Conservation (phyloP, 192 early-diverging fungal species). For the Coemansia sp. region DNA sequence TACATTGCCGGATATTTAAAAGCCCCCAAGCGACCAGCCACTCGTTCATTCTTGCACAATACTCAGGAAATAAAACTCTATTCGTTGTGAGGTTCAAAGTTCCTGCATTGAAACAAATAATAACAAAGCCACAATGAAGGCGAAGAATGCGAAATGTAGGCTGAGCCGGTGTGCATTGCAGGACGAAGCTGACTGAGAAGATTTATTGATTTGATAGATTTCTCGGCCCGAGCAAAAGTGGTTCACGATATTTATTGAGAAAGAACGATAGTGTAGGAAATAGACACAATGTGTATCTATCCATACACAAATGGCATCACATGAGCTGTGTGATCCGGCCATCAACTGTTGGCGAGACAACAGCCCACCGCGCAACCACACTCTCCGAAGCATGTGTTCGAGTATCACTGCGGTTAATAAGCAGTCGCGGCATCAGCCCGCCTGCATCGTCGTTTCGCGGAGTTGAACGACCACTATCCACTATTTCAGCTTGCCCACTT, state of each 20-base stretch:
- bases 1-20: neutral
- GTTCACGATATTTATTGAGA: neutral
- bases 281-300: neutral
- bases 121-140: no score
- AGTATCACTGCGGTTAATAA: conserved; percentile 36
- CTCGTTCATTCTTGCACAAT: neutral
- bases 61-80: neutral
- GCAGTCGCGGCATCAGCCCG: conserved; percentile 35
- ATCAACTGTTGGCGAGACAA: conserved; percentile 56
- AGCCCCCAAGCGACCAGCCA: neutral
- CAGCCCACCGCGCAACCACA: conserved; percentile 59
- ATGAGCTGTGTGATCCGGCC: conserved; percentile 53
- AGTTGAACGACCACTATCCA: conserved; percentile 14
- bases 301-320: neutral
- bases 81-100: neutral
- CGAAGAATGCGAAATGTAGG: no score
- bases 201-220: conserved; percentile 1
- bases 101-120: neutral
- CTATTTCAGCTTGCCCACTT: neutral
- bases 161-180: no score
- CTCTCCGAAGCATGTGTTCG: conserved; percentile 34
- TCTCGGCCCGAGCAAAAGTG: neutral
- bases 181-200: no score
- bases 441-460: conserved; percentile 39
- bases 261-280: no score